Base-by-base conservation (phyloP, 1,284 basidiomycete genomes). In the Marasmius tenuissimus region DNA sequence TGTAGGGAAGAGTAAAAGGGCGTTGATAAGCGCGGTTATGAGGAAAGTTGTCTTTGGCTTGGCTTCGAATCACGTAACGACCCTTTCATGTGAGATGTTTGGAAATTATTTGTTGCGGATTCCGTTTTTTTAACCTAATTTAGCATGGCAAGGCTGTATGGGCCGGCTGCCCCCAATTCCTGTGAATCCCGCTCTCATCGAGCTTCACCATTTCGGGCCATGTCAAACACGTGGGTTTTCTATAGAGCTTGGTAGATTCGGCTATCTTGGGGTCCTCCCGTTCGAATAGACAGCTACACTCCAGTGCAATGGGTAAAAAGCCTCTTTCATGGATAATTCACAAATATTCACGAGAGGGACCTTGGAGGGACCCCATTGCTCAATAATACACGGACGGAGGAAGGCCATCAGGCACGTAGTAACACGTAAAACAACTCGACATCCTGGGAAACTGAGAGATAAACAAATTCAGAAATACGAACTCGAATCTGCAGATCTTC, bases 31-130 rank as follows among this genome's bases (percentile, higher is more conserved):
- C 67, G 68, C 65, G 66, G 66, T 71, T 71, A 69, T 70, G 70
- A 70, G 63, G 67, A 63, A 52, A 37, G 58, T 62, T 67, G 50
- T 71, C 68, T 69, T 71, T 73, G 69, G 68, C 72, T 74, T 75
- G 72, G 68, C 71, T 65, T 65, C 63, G 64, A 62, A 65, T 68
- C 59, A 64, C 66, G 68, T 70, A 71, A 72, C 71, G 48, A 60
- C 16, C 63, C 51, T 66, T 63, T 51, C 69, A 71, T 71, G 70
- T 70, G 70, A 70, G 71, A 50, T 37, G 51, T 50, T 45, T 67
- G 40, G 40, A n/a, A 14, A 47, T 63, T 59, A 53, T 61, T 63
- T 66, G 63, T 18, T 34, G 58, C 63, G 62, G 62, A 64, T 60
- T 60, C 60, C 62, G 63, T 71, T 71, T 71, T 69, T 69, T 52